Evolutionary conservation across 331 rosid species (phyloP).

Genomic region (Rosa hybrid): DNA sequence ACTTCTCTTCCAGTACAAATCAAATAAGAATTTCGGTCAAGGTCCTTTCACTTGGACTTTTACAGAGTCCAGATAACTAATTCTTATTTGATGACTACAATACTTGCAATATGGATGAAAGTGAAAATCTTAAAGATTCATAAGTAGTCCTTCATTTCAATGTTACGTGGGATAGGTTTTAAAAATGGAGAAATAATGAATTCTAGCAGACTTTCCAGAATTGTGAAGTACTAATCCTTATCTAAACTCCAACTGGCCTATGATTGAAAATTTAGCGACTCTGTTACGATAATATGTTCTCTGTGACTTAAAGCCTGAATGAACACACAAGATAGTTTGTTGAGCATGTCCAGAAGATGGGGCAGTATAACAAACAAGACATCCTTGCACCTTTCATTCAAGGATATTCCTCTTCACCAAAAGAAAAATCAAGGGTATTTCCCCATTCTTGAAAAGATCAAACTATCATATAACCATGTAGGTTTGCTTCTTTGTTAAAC

Average conservation of each 20-base stretch:
- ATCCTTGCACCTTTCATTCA: neutral
- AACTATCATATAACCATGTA: neutral
- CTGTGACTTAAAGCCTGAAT: neutral
- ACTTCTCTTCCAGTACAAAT: neutral
- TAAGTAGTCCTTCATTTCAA: neutral
- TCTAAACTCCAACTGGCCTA: neutral
- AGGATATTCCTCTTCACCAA: neutral
- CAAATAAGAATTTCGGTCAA: neutral
- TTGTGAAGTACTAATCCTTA: neutral
- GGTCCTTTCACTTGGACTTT: neutral
- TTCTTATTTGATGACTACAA: constrained; percentile 4
- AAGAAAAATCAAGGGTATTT: neutral
- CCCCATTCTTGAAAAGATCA: neutral
- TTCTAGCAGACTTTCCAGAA: neutral
- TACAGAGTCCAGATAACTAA: neutral
- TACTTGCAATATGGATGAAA: neutral
- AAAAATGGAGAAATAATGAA: neutral
- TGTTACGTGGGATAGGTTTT: neutral
- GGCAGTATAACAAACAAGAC: neutral
- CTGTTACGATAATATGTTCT: neutral
- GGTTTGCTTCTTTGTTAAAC: neutral
- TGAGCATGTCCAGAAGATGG: neutral
- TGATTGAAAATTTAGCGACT: neutral
- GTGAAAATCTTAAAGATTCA: neutral
- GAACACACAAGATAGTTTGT: neutral